These are phyloP conservation scores for Alternaria arborescens DNA, from an alignment of 2,329 filamentous ascomycete genomes.

Conservation along the genomic window DNA sequence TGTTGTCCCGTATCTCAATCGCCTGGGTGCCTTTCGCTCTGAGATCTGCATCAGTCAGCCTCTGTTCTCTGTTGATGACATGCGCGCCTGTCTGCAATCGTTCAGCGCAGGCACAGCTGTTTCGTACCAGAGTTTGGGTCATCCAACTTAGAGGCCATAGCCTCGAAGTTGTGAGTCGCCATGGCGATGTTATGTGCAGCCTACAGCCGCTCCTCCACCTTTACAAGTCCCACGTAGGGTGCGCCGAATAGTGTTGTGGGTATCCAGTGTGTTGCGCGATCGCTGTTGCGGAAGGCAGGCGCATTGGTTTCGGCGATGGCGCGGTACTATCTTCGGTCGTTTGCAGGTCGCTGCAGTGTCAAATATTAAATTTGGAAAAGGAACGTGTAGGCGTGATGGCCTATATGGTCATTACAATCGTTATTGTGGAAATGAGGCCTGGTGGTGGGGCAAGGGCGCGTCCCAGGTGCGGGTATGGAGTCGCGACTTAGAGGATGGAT, in stretches of 20 bases:
- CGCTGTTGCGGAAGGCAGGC: constrained; percentile 26
- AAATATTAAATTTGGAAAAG: constrained; percentile 32
- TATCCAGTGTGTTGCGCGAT: constrained; percentile 26
- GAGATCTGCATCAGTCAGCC: constrained; percentile 67
- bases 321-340: constrained; percentile 19
- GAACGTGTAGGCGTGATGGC: constrained; percentile 31
- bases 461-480: constrained; percentile 38
- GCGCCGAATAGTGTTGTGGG: constrained; percentile 12
- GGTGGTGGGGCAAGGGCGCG: constrained; percentile 40
- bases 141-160: constrained; percentile 57
- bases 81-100: constrained; percentile 8
- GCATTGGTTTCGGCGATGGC: constrained; percentile 37
- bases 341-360: constrained; percentile 16
- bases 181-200: constrained; percentile 42
- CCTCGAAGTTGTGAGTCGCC: constrained; percentile 56
- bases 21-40: constrained; percentile 84
- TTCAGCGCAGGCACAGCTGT: background rate
- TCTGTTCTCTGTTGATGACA: background rate
- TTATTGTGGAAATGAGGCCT: constrained; percentile 34
- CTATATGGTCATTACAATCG: constrained; percentile 42
- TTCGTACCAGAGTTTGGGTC: constrained; percentile 52
- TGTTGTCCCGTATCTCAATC: constrained; percentile 85
- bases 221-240: constrained; percentile 14
- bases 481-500: constrained; percentile 32
- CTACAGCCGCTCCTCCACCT: constrained; percentile 31